Conservation (phyloP, 305 asterid species). For the Stenogyne calaminthoides region DNA sequence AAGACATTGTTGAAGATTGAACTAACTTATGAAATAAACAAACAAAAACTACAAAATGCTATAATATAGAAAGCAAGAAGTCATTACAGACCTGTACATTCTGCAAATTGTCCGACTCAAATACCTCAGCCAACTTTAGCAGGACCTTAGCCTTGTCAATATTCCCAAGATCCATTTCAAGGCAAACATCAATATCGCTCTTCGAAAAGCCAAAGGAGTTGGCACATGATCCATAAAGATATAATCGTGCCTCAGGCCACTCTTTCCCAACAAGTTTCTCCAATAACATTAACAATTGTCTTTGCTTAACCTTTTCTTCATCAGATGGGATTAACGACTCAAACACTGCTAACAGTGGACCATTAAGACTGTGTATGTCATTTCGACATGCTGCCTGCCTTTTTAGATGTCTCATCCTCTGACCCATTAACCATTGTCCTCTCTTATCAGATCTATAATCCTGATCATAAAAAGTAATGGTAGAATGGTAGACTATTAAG, state of each 20-base stretch:
- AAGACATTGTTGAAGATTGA: no score
- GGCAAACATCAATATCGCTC: slow-evolving; percentile 93
- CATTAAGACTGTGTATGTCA: slow-evolving; percentile 56
- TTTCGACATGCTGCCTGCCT: slow-evolving; percentile 54
- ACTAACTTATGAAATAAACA: neutral
- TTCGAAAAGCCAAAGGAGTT: slow-evolving; percentile 93
- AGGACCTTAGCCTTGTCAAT: slow-evolving; percentile 67
- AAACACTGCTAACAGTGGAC: slow-evolving; percentile 62
- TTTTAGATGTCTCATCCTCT: slow-evolving; percentile 66
- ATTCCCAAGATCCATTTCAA: slow-evolving; percentile 60
- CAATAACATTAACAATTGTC: slow-evolving; percentile 59
- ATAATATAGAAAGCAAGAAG: neutral
- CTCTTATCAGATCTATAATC: slow-evolving; percentile 85
- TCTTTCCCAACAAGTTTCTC: slow-evolving; percentile 70
- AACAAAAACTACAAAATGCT: neutral
- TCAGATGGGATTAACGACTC: slow-evolving; percentile 83
- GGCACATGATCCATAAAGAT: slow-evolving; percentile 94
- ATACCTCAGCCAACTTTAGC: slow-evolving; percentile 81
- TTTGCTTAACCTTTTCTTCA: slow-evolving; percentile 90
- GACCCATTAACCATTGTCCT: slow-evolving; percentile 75
- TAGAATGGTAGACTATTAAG: neutral
- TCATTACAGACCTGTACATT: slow-evolving; percentile 75
- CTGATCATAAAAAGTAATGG: slow-evolving; percentile 45
- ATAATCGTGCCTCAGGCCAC: slow-evolving; percentile 84
- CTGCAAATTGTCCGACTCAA: slow-evolving; percentile 70